Conservation (phyloP, 106 monocot species). For the Dioscorea alata region DNA sequence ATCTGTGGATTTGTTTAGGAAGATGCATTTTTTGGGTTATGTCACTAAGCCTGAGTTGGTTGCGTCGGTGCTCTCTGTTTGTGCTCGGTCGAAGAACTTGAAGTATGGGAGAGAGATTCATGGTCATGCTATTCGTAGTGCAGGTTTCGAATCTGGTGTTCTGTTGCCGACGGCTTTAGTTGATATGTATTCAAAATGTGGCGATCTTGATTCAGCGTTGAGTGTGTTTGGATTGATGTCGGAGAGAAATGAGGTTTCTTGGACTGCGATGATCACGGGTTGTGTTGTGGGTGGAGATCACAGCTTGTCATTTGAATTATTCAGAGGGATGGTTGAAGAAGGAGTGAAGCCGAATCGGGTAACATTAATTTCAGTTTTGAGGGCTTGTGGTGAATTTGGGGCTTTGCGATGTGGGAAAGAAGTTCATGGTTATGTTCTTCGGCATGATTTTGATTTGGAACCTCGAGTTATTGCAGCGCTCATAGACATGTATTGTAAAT, state of each 20-base stretch:
- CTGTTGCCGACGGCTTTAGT: conserved; percentile 22
- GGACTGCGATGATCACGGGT: conserved; percentile 35
- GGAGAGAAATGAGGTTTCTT: conserved; percentile 30
- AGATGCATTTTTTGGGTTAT: conserved; percentile 5
- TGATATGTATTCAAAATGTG: conserved; percentile 25
- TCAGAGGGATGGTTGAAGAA: conserved; percentile 15
- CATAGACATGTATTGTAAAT: conserved; percentile 31
- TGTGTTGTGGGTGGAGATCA: conserved; percentile 7
- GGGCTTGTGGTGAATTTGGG: conserved; percentile 13
- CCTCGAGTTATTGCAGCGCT: conserved; percentile 10
- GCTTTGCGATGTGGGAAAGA: conserved; percentile 14
- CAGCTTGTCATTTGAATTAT: not conserved
- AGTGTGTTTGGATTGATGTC: conserved; percentile 24
- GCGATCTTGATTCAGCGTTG: conserved; percentile 6
- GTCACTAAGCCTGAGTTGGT: conserved; percentile 21
- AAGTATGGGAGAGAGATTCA: conserved; percentile 16
- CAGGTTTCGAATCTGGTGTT: not conserved
- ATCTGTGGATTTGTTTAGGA: conserved; percentile 5
- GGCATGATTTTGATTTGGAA: conserved; percentile 20
- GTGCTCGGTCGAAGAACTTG: not conserved
- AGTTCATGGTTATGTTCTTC: conserved; percentile 24
- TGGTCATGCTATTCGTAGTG: conserved; percentile 1
- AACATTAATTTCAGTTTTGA: conserved; percentile 24
- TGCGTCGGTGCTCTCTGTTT: conserved; percentile 19
- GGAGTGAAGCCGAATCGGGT: conserved; percentile 22